These are phyloP conservation scores for Stephania cephalantha DNA, from an alignment of 164 flowering plant genomes.

Conservation along the genomic window DNA sequence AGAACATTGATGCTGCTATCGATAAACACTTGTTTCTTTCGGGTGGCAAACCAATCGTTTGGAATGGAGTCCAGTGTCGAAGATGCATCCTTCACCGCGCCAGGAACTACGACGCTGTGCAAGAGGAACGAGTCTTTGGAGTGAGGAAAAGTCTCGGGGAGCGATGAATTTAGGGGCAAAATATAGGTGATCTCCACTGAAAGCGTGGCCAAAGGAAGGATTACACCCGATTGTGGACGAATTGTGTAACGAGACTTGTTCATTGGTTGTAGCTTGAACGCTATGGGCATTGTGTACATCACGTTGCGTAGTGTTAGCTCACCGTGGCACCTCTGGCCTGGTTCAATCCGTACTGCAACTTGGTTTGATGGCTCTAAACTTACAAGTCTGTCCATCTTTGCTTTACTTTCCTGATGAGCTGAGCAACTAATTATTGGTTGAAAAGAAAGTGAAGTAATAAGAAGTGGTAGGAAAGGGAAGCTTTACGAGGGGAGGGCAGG, in stretches of 20 bases:
- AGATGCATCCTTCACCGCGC: slow-evolving; percentile 42
- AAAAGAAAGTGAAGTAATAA: slow-evolving; percentile 1
- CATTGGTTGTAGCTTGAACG: slow-evolving; percentile 54
- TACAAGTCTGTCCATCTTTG: slow-evolving; percentile 56
- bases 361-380: slow-evolving; percentile 64
- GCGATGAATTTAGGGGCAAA: slow-evolving; percentile 26
- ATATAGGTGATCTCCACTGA: slow-evolving; percentile 50
- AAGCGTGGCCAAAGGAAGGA: slow-evolving; percentile 46
- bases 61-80: slow-evolving; percentile 46
- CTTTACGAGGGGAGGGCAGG: slow-evolving; percentile 14
- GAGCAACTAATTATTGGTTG: slow-evolving; percentile 2
- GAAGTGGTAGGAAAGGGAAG: slow-evolving; percentile 7
- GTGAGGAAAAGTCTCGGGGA: slow-evolving; percentile 48
- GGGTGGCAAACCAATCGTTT: slow-evolving; percentile 62
- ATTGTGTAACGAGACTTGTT: slow-evolving; percentile 42
- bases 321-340: slow-evolving; percentile 50
- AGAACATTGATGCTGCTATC: slow-evolving; percentile 59
- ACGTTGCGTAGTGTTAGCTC: slow-evolving; percentile 58
- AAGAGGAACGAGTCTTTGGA: slow-evolving; percentile 48
- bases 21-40: slow-evolving; percentile 62
- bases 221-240: slow-evolving; percentile 62
- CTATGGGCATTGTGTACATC: slow-evolving; percentile 89
- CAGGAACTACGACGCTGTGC: slow-evolving; percentile 75
- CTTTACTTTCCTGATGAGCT: background rate
- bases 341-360: slow-evolving; percentile 50